These are phyloP conservation scores for Teunomyces panamensis DNA, from an alignment of 805 yeast genomes.

Conservation along the genomic window DNA sequence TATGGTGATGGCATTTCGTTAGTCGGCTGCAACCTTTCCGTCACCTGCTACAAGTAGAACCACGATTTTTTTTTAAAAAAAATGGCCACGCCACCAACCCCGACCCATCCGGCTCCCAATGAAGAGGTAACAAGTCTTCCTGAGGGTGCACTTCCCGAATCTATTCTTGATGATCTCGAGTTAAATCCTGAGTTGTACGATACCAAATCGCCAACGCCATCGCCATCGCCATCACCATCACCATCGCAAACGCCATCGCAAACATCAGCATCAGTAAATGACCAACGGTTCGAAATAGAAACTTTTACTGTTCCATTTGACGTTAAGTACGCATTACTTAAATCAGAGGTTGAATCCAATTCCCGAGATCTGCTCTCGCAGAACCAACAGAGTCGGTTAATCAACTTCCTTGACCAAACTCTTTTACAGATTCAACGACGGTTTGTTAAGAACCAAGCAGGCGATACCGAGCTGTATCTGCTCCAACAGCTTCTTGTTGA, in stretches of 20 bases:
- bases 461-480: constrained; percentile 22
- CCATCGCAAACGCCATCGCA: too few species aligned
- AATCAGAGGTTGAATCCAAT: constrained; percentile 9
- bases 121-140: constrained; percentile 31
- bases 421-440: constrained; percentile 53
- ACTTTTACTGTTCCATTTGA: constrained; percentile 30
- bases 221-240: too few species aligned
- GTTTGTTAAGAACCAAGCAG: constrained; percentile 42
- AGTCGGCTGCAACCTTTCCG: not conserved
- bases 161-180: constrained; percentile 25
- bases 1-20: not conserved
- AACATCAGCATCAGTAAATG: too few species aligned
- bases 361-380: not conserved
- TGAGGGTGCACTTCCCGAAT: constrained; percentile 10
- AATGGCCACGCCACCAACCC: constrained; percentile 30
- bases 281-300: not conserved
- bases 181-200: constrained; percentile 40
- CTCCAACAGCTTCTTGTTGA: constrained; percentile 41
- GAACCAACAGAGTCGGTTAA: constrained; percentile 54
- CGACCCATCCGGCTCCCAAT: constrained; percentile 33
- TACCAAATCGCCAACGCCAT: constrained; percentile 6
- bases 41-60: not conserved
- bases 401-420: constrained; percentile 52
- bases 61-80: too few species aligned
- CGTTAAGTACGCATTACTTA: constrained; percentile 17